Conservation (phyloP, 768 basidiomycete genomes). For the Hericium rajendrae region DNA sequence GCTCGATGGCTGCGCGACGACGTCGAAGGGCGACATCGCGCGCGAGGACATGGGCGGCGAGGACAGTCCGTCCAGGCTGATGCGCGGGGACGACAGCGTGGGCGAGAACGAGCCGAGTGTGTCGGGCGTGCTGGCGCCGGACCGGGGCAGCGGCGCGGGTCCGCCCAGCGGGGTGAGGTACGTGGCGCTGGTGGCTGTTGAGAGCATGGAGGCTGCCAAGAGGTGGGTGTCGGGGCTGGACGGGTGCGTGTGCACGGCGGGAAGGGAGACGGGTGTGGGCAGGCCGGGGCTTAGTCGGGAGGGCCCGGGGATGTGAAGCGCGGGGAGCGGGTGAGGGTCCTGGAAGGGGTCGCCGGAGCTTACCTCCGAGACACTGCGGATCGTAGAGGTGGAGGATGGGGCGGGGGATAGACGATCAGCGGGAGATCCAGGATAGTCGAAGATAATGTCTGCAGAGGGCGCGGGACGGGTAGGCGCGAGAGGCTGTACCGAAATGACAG, state of each 20-base stretch:
- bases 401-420: not conserved
- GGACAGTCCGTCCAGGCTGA: not conserved
- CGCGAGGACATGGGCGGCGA: not conserved
- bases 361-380: not conserved
- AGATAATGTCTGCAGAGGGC: not conserved
- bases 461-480: not conserved
- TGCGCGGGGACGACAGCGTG: not conserved
- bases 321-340: not conserved
- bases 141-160: not conserved
- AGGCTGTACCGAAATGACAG: not conserved
- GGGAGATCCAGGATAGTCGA: not conserved
- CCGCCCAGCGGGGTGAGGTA: not conserved
- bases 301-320: not conserved
- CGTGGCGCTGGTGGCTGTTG: not conserved
- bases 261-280: conserved; percentile 1
- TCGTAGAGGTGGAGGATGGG: not conserved
- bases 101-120: not conserved
- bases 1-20: not conserved
- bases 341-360: not conserved
- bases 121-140: not conserved
- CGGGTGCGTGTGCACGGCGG: not conserved
- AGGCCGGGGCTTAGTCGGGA: not conserved
- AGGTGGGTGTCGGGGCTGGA: not conserved
- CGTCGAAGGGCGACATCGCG: not conserved
- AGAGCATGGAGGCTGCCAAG: not conserved